These are phyloP conservation scores for Globisporangium echinulatum DNA, from an alignment of 352 stramenopile genomes.

Conservation along the genomic window DNA sequence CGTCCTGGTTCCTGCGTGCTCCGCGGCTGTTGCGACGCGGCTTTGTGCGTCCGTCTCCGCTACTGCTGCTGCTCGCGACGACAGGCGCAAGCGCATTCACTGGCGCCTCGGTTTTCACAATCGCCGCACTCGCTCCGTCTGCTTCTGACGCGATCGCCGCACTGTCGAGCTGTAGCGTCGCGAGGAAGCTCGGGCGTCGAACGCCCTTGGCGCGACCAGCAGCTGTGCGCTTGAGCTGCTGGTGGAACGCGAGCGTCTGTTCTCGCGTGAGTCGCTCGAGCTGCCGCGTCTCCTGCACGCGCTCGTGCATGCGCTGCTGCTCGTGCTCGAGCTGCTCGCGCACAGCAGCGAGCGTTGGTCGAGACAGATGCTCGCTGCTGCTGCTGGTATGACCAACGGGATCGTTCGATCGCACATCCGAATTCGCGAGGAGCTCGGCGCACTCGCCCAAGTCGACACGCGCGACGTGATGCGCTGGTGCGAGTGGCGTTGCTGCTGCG, in stretches of 20 bases:
- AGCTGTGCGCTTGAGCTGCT: slow-evolving; percentile 18
- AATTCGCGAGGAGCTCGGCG: neutral
- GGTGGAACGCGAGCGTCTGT: slow-evolving; percentile 13
- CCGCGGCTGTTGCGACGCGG: neutral
- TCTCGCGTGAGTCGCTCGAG: slow-evolving; percentile 10
- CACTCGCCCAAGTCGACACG: slow-evolving; percentile 4
- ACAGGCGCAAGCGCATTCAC: neutral
- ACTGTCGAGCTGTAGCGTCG: slow-evolving; percentile 22
- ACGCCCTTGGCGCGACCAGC: slow-evolving; percentile 4
- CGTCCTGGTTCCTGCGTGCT: neutral
- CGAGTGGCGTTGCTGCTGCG: neutral
- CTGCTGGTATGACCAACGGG: neutral
- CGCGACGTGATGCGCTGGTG: neutral
- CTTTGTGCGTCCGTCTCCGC: neutral
- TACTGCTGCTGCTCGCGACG: neutral
- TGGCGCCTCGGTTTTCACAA: neutral
- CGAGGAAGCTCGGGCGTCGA: slow-evolving; percentile 22
- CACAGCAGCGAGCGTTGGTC: neutral
- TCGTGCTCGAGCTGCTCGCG: slow-evolving; percentile 5
- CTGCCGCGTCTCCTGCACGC: slow-evolving; percentile 12
- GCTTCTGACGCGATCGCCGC: neutral
- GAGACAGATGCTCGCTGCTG: neutral
- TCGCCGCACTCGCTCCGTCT: neutral
- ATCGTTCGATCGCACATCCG: no score
- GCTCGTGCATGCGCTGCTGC: slow-evolving; percentile 8